phyloP scores from a whole-genome alignment of 768 basidiomycete genomes.

The Inosperma sp. region DNA sequence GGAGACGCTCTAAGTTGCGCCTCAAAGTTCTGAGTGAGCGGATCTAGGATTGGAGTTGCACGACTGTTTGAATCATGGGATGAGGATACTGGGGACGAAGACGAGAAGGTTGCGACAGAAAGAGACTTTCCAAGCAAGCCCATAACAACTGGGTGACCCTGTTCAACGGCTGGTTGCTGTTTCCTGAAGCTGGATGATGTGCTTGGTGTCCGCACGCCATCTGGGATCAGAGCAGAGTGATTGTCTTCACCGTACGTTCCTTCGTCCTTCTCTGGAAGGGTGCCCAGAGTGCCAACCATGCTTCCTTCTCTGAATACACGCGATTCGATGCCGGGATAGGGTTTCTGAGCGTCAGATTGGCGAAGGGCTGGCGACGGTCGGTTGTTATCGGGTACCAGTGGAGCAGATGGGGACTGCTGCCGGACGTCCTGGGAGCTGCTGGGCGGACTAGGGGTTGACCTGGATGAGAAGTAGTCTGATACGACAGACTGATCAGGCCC shows the following conservation, averaged over 20 bases:
- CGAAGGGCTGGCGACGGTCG: constrained; percentile 44
- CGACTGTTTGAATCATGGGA: constrained; percentile 74
- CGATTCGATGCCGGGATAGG: constrained; percentile 34
- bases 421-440: constrained; percentile 32
- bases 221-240: constrained; percentile 15
- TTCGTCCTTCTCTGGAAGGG: constrained; percentile 43
- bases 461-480: constrained; percentile 61
- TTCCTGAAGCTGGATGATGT: too few species aligned
- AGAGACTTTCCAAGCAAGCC: constrained; percentile 9
- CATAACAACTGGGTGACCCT: constrained; percentile 14
- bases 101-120: constrained; percentile 43
- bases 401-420: constrained; percentile 34
- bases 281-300: constrained; percentile 46
- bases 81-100: constrained; percentile 74
- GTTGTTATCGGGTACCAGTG: constrained; percentile 25
- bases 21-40: constrained; percentile 53
- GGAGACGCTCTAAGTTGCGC: constrained; percentile 72
- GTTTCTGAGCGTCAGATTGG: constrained; percentile 43
- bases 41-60: constrained; percentile 46
- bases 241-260: constrained; percentile 18
- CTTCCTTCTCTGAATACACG: constrained; percentile 41
- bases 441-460: constrained; percentile 68
- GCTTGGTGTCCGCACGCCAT: constrained; percentile 24
- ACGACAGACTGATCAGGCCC: too few species aligned
- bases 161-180: constrained; percentile 14